Base-by-base conservation (phyloP, 441 rosid genomes). In the Populus hybrid region DNA sequence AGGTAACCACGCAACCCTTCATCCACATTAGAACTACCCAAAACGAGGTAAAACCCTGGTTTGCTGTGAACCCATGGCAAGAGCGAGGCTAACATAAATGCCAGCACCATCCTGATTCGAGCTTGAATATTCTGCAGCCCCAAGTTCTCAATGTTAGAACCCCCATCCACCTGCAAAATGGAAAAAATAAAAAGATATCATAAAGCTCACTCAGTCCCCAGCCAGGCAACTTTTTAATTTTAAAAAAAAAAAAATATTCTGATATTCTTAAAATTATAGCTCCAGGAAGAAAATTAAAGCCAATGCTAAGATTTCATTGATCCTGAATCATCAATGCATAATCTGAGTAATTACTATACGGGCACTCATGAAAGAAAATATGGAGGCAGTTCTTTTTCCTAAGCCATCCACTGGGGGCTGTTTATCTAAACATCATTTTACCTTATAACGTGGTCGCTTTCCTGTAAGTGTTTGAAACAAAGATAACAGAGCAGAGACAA, bases 111-210 rank as follows among this genome's bases (percentile, higher is more conserved):
- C 85, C 99, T 94, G 78, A 89, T 92, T 83, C 98, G 88, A 74
- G 99, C 99, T 89, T 96, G 98, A 83, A 94, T 94, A 83, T 96
- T 96, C 88, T 96, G 99, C 85, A 96, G 84, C 36, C 99, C 99
- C 71, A 95, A 86, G 83, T 94, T 94, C 89, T 95, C 99, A 68
- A 77, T 80, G 28, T 88, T 85, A 53, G 98, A 94, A 81, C 98
- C 98, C 69, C 99, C 99, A 87, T 95, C 99, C 36, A 95, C 86
- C 97, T 93, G 86, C 24, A 59, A 21, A 59, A 59, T 20, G 72
- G 66, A 82, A 33, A 61, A 81, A 89, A 36, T 71, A 64, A 38
- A 40, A 18, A 64, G 59, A 40, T 6, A 61, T 40, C 1, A 10
- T 20, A 64, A 36, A 20, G 26, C 36, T 40, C 59, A 61, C 45